Base-by-base conservation (phyloP, 805 yeast species). In the Ogataea nakhonphanomensis region DNA sequence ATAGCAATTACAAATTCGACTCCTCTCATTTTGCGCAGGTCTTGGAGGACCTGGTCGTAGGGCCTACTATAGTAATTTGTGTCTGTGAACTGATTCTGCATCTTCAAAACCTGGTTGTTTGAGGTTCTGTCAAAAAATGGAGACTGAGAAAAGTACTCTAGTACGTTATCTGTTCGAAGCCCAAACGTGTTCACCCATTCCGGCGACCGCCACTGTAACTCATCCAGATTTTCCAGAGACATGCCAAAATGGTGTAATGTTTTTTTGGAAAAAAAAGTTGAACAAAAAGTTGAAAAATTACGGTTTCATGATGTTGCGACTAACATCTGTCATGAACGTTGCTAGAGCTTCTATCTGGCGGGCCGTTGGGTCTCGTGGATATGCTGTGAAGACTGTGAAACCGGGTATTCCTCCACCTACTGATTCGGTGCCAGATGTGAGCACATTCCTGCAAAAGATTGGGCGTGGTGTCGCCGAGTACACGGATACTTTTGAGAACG, bases 181-280 rank as follows among this genome's bases (percentile, higher is more conserved):
- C 96, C 97, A 59, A 80, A 81, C 38, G 81, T 76, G 58, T 89
- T 95, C 48, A 93, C 88, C 95, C 96, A 93, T 62, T 93, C 99
- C 1, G 99, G 98, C 3, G 93, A 83, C 50, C 90, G 78, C 99
- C 99, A 93, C 61, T 90, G 98, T 30, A 93, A 73, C 55, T 91
- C 97, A 57, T 90, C 97, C 21, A 90, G 68, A 23, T 35, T 71
- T 51, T 30, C 52, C 47, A 17, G 31, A 3, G 50, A 25, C 53
- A 46, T 50, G 32, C 14, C 30, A 27, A 20, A n/a, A 9, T 6
- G 9, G 25, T 15, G 27, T 27, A 22, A 26, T 31, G 30, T n/a
- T 8, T 31, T 11, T 32, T 21, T 27, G 31, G 30, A 25, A 35
- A 26, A 33, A 23, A 25, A 25, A 36, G 21, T 9, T 26, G 28